phyloP scores from a whole-genome alignment of 2,329 filamentous ascomycete genomes.

The Exophiala alcalophila region DNA sequence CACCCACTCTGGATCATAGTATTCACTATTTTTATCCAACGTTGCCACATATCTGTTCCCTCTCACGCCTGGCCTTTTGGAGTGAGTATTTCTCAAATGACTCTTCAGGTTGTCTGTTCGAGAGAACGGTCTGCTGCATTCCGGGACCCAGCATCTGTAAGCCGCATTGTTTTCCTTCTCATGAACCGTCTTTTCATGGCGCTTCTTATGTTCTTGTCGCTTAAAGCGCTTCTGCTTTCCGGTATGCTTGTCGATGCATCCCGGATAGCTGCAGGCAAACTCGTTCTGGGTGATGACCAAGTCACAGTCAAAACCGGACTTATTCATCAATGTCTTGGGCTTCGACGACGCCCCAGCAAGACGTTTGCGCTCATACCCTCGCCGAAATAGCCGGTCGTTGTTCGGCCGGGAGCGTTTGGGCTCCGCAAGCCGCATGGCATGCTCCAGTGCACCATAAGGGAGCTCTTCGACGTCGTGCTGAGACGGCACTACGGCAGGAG shows the following conservation, averaged over 20 bases:
- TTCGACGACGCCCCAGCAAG: slow-evolving; percentile 15
- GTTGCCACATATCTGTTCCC: slow-evolving; percentile 48
- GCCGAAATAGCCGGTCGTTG: slow-evolving; percentile 19
- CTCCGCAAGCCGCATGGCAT: slow-evolving; percentile 6
- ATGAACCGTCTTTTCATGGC: slow-evolving; percentile 49
- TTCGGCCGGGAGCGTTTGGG: slow-evolving; percentile 10
- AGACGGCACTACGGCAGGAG: slow-evolving; percentile 23
- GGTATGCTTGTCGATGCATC: slow-evolving; percentile 35
- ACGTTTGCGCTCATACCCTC: slow-evolving; percentile 22
- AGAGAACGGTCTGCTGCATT: slow-evolving; percentile 42
- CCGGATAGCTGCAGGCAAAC: slow-evolving; percentile 43
- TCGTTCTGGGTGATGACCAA: slow-evolving; percentile 27
- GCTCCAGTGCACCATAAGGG: slow-evolving; percentile 17
- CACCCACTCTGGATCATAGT: slow-evolving; percentile 45
- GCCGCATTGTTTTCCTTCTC: slow-evolving; percentile 34
- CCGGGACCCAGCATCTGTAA: slow-evolving; percentile 43
- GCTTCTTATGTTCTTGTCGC: slow-evolving; percentile 49
- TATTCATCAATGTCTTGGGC: slow-evolving; percentile 14
- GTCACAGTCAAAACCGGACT: slow-evolving; percentile 27
- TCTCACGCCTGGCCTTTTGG: slow-evolving; percentile 41
- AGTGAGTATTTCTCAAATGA: slow-evolving; percentile 47
- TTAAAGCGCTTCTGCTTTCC: slow-evolving; percentile 48
- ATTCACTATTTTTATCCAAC: slow-evolving; percentile 42
- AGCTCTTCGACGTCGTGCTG: slow-evolving; percentile 25
- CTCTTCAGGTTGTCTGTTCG: slow-evolving; percentile 47